phyloP scores from a whole-genome alignment of 1,139 yeast genomes.

The Debaryomycetaceae sp. region DNA sequence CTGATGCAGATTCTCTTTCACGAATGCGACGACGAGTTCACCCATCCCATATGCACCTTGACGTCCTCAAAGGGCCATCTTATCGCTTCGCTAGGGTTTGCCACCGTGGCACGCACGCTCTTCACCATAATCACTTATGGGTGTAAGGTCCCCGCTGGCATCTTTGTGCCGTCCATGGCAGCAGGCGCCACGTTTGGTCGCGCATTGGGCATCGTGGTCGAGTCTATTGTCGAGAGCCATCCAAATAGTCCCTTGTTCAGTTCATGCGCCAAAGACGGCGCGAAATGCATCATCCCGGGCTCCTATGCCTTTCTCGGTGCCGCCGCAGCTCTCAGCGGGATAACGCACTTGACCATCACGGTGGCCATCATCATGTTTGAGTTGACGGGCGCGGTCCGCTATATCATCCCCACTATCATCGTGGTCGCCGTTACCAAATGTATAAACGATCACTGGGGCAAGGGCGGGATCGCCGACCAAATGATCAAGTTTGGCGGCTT shows the following conservation, averaged over 20 bases:
- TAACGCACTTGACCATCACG: slow-evolving; percentile 82
- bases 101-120: slow-evolving; percentile 60
- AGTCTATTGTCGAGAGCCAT: slow-evolving; percentile 36
- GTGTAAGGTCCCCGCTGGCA: slow-evolving; percentile 89
- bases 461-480: slow-evolving; percentile 88
- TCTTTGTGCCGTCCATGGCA: slow-evolving; percentile 94
- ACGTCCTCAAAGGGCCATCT: slow-evolving; percentile 18
- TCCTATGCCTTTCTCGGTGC: slow-evolving; percentile 97
- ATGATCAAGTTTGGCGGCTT: slow-evolving; percentile 84
- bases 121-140: slow-evolving; percentile 84
- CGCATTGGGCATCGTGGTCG: slow-evolving; percentile 63
- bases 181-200: slow-evolving; percentile 94
- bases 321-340: slow-evolving; percentile 89
- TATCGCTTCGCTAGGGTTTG: slow-evolving; percentile 48
- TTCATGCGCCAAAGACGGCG: slow-evolving; percentile 28
- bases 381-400: slow-evolving; percentile 83
- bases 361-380: slow-evolving; percentile 96
- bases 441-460: slow-evolving; percentile 66
- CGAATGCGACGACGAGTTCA: slow-evolving; percentile 52
- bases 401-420: slow-evolving; percentile 90
- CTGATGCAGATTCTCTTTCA: slow-evolving; percentile 83
- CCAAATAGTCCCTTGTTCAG: slow-evolving; percentile 36
- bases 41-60: slow-evolving; percentile 38
- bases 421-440: slow-evolving; percentile 85
- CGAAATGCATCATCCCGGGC: slow-evolving; percentile 73